phyloP scores from a whole-genome alignment of 2,329 filamentous ascomycete species.

The Aspergillus texensis region DNA sequence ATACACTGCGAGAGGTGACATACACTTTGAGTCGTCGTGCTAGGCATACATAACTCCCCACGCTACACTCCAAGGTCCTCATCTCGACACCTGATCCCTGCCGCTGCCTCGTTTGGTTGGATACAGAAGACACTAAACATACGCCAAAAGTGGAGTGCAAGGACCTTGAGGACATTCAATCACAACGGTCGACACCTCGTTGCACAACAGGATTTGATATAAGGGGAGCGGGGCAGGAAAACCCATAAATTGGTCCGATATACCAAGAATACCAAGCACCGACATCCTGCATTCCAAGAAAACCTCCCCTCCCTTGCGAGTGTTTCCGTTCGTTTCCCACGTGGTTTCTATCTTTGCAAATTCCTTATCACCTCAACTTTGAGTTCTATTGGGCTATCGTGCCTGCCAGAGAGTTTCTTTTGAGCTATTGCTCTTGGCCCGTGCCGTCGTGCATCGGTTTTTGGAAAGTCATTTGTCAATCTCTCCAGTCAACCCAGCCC shows the following conservation, averaged over 20 bases:
- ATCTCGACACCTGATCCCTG: slow-evolving; percentile 10
- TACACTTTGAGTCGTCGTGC: neutral
- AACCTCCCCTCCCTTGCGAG: neutral
- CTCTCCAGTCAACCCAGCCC: neutral
- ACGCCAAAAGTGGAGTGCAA: slow-evolving; percentile 13
- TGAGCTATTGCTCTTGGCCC: slow-evolving; percentile 6
- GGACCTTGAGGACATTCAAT: slow-evolving; percentile 19
- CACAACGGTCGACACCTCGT: neutral
- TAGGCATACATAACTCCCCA: slow-evolving; percentile 1
- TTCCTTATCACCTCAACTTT: slow-evolving; percentile 5
- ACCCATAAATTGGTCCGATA: slow-evolving; percentile 10
- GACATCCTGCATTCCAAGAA: slow-evolving; percentile 8
- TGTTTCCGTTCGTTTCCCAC: slow-evolving; percentile 12
- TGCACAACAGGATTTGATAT: slow-evolving; percentile 14
- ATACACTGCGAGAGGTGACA: neutral
- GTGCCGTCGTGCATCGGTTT: neutral
- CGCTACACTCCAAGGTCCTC: slow-evolving; percentile 21
- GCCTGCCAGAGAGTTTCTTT: neutral
- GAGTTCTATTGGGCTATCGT: slow-evolving; percentile 7
- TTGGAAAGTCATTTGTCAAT: neutral
- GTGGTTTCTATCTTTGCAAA: slow-evolving; percentile 13
- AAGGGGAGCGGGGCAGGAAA: slow-evolving; percentile 15
- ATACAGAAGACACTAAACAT: slow-evolving; percentile 14
- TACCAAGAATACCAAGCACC: slow-evolving; percentile 19
- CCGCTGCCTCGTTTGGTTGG: slow-evolving; percentile 4